Evolutionary conservation across 345 rosid genomes (phyloP), one percentile per base, ranked within the genome.

Genomic region (Pistacia integerrima): DNA sequence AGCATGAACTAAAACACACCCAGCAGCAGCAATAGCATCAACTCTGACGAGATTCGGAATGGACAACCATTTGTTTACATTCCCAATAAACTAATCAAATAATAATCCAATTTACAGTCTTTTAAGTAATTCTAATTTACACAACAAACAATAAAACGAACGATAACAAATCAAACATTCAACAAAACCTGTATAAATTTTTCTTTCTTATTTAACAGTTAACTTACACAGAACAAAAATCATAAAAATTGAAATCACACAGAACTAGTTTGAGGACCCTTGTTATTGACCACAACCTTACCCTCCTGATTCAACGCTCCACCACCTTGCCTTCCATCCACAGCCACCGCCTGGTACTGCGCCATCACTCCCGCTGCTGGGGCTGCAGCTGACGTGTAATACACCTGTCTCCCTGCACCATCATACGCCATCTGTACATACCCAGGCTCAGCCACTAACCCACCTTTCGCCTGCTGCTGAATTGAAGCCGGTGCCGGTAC

Each of bases 341-440:
- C 48, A 0, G 77, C 74, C 67, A 57, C 61, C 17, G 78, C 79
- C 77, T 82, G 85, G 65, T 83, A 90, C 0, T 63, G 86, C 4
- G 83, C 44, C 8, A 60, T 49, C 77, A 76, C 54, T 46, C 78
- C 82, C 68, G 78, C 82, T 0, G 64, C 72, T 13, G 76, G 44
- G 7, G 73, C 66, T 0, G 77, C 82, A 0, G 76, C 62, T 0
- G 76, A 73, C 13, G 82, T 79, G 79, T 81, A 85, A 74, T 87
- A 90, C 38, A 87, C 84, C 72, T 80, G 90, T 79, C 92, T 82
- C 56, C 94, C 92, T 1, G 89, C 78, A 48, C 83, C 76, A 38
- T 88, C 91, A 44, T 82, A 87, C 11, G 72, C 88, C 68, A 86
- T 74, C 69, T 82, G 91, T 28, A 84, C 64, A 72, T 75, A 83